A percentile compares a stretch with the other conserved stretches of the same genome.
phyloP scores from a whole-genome alignment of 2,329 filamentous ascomycete genomes.

The Colletotrichum viniferum region DNA sequence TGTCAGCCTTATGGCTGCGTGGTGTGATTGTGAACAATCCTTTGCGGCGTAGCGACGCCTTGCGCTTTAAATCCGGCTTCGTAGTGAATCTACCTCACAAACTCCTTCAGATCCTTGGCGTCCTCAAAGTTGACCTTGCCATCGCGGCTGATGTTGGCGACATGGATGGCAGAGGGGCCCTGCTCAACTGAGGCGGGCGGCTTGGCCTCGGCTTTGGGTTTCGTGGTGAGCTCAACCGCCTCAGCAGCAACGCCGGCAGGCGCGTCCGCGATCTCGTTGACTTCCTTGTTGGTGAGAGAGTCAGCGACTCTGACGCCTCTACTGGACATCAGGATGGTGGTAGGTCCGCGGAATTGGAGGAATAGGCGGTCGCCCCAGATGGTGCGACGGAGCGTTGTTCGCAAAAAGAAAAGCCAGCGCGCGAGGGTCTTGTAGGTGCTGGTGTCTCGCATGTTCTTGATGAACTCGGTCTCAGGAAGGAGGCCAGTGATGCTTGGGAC shows the following conservation, averaged over 20 bases:
- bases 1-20: background rate
- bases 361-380: conserved; percentile 96
- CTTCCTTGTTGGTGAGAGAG: conserved; percentile 75
- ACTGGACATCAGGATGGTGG: conserved; percentile 85
- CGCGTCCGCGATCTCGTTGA: conserved; percentile 88
- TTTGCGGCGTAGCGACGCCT: background rate
- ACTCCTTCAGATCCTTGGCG: conserved; percentile 61
- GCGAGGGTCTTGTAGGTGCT: conserved; percentile 73
- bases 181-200: conserved; percentile 32
- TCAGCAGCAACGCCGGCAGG: conserved; percentile 73
- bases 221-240: conserved; percentile 54
- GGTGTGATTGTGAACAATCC: background rate
- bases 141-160: conserved; percentile 61
- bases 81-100: conserved; percentile 43
- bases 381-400: conserved; percentile 78
- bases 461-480: conserved; percentile 74
- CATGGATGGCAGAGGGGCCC: conserved; percentile 51
- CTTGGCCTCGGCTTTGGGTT: conserved; percentile 37
- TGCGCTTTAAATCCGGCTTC: background rate
- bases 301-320: conserved; percentile 82
- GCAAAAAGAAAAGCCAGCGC: conserved; percentile 68
- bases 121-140: conserved; percentile 72
- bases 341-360: conserved; percentile 85
- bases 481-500: conserved; percentile 72
- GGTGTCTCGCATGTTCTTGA: conserved; percentile 74